Percentiles rank a stretch among this genome's conserved stretches.
These are phyloP conservation scores for Neurospora cerealis DNA, from an alignment of 495 filamentous ascomycete species.

Conservation along the genomic window DNA sequence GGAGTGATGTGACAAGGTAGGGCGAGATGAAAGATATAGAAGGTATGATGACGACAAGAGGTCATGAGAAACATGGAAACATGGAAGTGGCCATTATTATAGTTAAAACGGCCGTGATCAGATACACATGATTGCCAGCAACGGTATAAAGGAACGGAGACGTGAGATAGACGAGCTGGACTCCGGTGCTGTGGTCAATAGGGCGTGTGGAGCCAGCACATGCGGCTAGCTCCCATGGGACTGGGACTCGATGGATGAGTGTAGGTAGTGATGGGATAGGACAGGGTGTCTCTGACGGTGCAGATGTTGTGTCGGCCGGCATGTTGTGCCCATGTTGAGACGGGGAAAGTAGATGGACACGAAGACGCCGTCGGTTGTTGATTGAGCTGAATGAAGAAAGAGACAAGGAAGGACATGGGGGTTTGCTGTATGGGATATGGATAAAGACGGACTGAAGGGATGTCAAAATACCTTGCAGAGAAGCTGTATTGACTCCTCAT, in stretches of 20 bases:
- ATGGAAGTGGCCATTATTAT: not conserved
- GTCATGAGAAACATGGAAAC: not conserved
- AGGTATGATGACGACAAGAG: not conserved
- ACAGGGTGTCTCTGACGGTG: not conserved
- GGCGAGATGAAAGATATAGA: not conserved
- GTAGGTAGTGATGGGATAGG: not conserved
- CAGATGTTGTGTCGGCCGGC: not conserved
- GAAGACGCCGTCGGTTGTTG: not conserved
- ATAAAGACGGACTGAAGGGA: not conserved
- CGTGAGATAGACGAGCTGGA: not conserved
- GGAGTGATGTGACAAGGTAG: not conserved
- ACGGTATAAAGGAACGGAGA: not conserved
- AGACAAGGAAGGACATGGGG: not conserved
- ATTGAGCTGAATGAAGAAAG: not conserved
- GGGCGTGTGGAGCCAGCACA: not conserved
- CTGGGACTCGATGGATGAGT: not conserved
- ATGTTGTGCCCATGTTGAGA: not conserved
- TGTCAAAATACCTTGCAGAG: conserved; percentile 21
- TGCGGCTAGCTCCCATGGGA: not conserved
- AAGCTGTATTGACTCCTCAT: conserved; percentile 24
- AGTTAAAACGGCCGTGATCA: not conserved
- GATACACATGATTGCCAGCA: not conserved
- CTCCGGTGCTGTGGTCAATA: not conserved
- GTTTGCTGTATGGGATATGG: not conserved
- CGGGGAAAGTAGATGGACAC: not conserved